Evolutionary conservation across 2,329 filamentous ascomycete genomes (phyloP).

Genomic region (Clarireedia homoeocarpa): DNA sequence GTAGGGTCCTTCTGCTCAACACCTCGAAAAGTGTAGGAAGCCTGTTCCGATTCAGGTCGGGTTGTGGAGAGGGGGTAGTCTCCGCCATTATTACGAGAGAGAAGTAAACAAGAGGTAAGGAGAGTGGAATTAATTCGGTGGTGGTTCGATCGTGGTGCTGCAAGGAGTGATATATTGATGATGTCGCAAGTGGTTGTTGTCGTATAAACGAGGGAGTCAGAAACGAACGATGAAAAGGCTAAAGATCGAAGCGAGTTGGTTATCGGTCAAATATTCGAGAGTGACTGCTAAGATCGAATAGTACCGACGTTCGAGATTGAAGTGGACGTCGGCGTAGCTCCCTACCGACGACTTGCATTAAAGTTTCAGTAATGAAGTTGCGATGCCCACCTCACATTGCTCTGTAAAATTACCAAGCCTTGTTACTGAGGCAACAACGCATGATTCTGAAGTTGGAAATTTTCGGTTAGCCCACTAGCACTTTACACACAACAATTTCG

Average conservation of each 20-base stretch:
- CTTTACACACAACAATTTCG: slow-evolving; percentile 14
- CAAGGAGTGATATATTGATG: slow-evolving; percentile 3
- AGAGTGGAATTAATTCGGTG: not conserved
- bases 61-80: slow-evolving; percentile 44
- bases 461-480: slow-evolving; percentile 7
- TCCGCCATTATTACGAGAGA: slow-evolving; percentile 19
- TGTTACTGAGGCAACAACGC: not conserved
- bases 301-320: not conserved
- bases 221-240: not conserved
- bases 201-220: not conserved
- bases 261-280: too few relatives aligned
- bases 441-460: not conserved
- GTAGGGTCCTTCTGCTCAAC: slow-evolving; percentile 83
- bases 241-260: not conserved
- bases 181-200: not conserved
- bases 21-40: slow-evolving; percentile 95
- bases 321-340: slow-evolving; percentile 1
- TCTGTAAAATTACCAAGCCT: not conserved
- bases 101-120: not conserved
- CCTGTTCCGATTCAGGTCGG: slow-evolving; percentile 64
- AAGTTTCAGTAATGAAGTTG: slow-evolving; percentile 1
- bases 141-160: not conserved
- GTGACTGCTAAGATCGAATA: not conserved
- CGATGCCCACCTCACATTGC: not conserved
- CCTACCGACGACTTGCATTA: not conserved